These are phyloP conservation scores for Backusella westeae DNA, from an alignment of 192 early-diverging fungal species.

Conservation along the genomic window DNA sequence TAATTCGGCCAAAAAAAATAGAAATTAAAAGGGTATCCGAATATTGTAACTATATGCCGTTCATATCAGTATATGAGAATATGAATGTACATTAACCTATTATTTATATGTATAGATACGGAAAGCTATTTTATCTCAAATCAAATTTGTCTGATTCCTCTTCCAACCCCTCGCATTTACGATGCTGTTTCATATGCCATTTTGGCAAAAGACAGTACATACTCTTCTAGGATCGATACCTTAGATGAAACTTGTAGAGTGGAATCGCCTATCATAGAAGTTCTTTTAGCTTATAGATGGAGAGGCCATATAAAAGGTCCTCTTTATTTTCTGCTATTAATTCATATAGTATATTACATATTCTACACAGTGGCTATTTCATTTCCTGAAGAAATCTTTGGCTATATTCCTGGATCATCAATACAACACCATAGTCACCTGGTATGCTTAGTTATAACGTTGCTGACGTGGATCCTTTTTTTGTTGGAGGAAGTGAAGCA, in stretches of 20 bases:
- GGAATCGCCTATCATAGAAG: constrained; percentile 9
- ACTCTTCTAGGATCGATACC: too few relatives aligned
- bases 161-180: too few relatives aligned
- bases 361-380: not conserved
- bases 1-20: too few relatives aligned
- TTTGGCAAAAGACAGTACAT: too few relatives aligned
- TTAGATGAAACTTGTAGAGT: not conserved
- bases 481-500: not conserved
- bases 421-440: not conserved
- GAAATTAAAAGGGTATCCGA: too few relatives aligned
- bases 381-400: not conserved
- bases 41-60: too few relatives aligned
- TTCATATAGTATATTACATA: not conserved
- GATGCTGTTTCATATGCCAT: too few relatives aligned
- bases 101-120: too few relatives aligned
- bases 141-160: too few relatives aligned
- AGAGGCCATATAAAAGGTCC: not conserved
- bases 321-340: not conserved
- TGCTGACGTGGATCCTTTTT: not conserved
- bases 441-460: not conserved
- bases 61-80: too few relatives aligned
- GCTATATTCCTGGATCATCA: not conserved
- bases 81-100: too few relatives aligned
- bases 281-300: constrained; percentile 12
- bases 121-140: too few relatives aligned